Evolutionary conservation across 2,329 filamentous ascomycete species (phyloP).

Genomic region (Chaetothyriales sp.): DNA sequence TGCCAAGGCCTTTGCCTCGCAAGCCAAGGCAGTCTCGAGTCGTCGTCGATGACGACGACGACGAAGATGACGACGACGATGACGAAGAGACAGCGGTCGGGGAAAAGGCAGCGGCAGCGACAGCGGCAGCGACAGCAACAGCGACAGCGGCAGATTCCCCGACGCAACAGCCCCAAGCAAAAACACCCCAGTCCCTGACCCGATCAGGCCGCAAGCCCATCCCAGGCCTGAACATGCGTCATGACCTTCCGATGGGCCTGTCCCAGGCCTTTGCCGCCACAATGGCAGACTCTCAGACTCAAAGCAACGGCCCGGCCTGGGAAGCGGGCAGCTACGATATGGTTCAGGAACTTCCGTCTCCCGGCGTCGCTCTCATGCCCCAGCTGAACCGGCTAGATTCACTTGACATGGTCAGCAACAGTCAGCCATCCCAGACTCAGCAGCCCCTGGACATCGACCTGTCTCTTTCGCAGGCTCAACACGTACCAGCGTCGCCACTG

Average conservation of each 20-base stretch:
- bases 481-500: constrained; percentile 20
- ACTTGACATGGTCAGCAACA: constrained; percentile 46
- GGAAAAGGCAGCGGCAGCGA: too few species aligned
- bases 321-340: constrained; percentile 40
- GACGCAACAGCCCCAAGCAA: constrained; percentile 19
- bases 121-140: too few species aligned
- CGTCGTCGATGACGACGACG: constrained; percentile 55
- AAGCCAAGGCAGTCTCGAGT: constrained; percentile 42
- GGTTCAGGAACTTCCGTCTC: constrained; percentile 38
- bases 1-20: constrained; percentile 25
- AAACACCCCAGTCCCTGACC: constrained; percentile 48
- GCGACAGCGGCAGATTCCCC: constrained; percentile 13
- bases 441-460: constrained; percentile 37
- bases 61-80: constrained; percentile 46
- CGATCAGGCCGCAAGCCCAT: constrained; percentile 59
- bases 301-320: constrained; percentile 19
- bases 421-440: constrained; percentile 34
- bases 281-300: constrained; percentile 49
- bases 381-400: constrained; percentile 47
- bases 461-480: constrained; percentile 48
- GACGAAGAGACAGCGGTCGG: constrained; percentile 26
- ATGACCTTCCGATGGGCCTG: constrained; percentile 46
- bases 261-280: constrained; percentile 88
- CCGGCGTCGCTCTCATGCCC: constrained; percentile 38
- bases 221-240: constrained; percentile 46